phyloP scores from a whole-genome alignment of 345 rosid species.

The Citrus trifoliata region DNA sequence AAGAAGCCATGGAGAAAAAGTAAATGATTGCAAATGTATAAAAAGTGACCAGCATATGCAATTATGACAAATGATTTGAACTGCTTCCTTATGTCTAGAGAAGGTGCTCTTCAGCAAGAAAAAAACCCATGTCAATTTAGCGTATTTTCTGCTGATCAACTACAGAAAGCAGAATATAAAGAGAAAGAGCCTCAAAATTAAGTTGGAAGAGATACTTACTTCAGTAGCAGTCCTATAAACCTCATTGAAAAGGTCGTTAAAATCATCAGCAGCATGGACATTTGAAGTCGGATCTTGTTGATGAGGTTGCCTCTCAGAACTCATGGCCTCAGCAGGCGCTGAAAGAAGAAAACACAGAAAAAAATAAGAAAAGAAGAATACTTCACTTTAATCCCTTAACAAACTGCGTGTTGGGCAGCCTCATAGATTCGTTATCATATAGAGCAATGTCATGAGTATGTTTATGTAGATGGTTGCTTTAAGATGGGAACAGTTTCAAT shows the following conservation, averaged over 20 bases:
- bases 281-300: constrained; percentile 27
- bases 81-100: not conserved
- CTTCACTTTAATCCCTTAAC: not conserved
- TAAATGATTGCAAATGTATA: not conserved
- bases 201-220: constrained; percentile 25
- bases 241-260: constrained; percentile 51
- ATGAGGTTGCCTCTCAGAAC: constrained; percentile 28
- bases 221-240: constrained; percentile 43
- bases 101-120: not conserved
- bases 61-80: not conserved
- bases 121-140: not conserved
- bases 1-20: not conserved
- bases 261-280: constrained; percentile 24
- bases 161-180: not conserved
- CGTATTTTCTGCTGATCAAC: not conserved
- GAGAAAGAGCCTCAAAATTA: not conserved
- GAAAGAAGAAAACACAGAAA: constrained; percentile 15
- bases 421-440: not conserved
- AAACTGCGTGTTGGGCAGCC: not conserved
- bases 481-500: not conserved
- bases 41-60: not conserved
- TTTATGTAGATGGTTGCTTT: not conserved
- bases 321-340: constrained; percentile 29
- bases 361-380: not conserved
- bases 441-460: not conserved